phyloP scores from a whole-genome alignment of 2,329 filamentous ascomycete species.

The Talaromyces sp. region DNA sequence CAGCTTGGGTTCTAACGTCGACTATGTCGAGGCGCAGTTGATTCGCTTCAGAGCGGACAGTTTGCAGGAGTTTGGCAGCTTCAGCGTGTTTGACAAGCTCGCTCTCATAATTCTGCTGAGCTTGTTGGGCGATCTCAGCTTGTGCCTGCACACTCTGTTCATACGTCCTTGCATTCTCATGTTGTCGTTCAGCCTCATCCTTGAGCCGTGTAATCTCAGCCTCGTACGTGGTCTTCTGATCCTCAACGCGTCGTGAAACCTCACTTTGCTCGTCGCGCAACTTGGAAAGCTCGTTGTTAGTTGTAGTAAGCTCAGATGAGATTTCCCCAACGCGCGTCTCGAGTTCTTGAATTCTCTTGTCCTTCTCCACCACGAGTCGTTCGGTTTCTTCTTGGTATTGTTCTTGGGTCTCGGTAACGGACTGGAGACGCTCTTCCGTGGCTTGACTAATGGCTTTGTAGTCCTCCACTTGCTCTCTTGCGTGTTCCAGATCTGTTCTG shows the following conservation, averaged over 20 bases:
- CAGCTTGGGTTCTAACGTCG: constrained; percentile 72
- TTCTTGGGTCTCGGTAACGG: constrained; percentile 73
- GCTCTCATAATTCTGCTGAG: constrained; percentile 91
- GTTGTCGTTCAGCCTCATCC: constrained; percentile 75
- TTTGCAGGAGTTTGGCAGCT: constrained; percentile 80
- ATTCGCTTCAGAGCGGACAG: constrained; percentile 74
- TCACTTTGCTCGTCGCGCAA: constrained; percentile 79
- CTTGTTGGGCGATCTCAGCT: constrained; percentile 86
- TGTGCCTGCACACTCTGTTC: constrained; percentile 90
- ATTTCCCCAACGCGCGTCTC: constrained; percentile 81
- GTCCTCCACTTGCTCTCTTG: constrained; percentile 75
- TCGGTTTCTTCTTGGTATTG: constrained; percentile 88
- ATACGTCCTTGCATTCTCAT: constrained; percentile 75
- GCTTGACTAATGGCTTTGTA: constrained; percentile 85
- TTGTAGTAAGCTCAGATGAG: constrained; percentile 71
- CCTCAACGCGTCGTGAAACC: constrained; percentile 64
- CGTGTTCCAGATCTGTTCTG: constrained; percentile 73
- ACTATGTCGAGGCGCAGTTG: constrained; percentile 75
- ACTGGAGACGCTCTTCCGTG: constrained; percentile 81
- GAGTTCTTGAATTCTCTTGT: constrained; percentile 73
- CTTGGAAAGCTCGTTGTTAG: constrained; percentile 76
- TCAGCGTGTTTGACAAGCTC: constrained; percentile 94
- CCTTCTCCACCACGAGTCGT: constrained; percentile 68
- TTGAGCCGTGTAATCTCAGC: constrained; percentile 76
- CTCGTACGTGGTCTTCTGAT: constrained; percentile 76